Conservation (phyloP, 2,329 filamentous ascomycete species). For the Albifimbria verrucaria region DNA sequence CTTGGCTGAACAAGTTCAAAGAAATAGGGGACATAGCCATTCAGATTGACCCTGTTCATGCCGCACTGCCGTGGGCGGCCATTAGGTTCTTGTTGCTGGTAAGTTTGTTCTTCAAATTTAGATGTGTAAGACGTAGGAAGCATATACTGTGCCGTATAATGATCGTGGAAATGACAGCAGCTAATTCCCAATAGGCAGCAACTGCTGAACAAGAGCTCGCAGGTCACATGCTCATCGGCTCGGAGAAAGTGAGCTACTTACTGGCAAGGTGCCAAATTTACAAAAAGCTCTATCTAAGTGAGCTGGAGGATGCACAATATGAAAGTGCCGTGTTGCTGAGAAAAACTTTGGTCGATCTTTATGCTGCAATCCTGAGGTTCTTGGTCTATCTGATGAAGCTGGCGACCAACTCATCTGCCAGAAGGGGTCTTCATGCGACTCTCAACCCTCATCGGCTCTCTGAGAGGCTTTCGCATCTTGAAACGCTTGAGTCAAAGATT, state of each 20-base stretch:
- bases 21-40: constrained; percentile 5
- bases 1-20: constrained; percentile 6
- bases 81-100: not conserved
- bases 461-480: not conserved
- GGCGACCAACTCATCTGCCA: not conserved
- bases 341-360: not conserved
- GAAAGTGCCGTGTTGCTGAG: not conserved
- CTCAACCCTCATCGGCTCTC: not conserved
- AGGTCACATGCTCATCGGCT: not conserved
- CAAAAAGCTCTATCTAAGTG: not conserved
- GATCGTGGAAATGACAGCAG: not conserved
- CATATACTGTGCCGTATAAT: no score
- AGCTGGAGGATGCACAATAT: not conserved
- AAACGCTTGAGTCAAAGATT: not conserved
- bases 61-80: constrained; percentile 4
- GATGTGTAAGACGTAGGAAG: no score
- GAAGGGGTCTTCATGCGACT: not conserved
- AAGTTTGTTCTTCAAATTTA: not conserved
- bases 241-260: not conserved
- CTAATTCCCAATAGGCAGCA: not conserved
- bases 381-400: not conserved
- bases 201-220: not conserved
- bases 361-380: not conserved
- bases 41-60: constrained; percentile 3
- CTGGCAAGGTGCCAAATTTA: not conserved